Evolutionary conservation across 208 protist species (phyloP).

Genomic region (Leishmania aethiopica): DNA sequence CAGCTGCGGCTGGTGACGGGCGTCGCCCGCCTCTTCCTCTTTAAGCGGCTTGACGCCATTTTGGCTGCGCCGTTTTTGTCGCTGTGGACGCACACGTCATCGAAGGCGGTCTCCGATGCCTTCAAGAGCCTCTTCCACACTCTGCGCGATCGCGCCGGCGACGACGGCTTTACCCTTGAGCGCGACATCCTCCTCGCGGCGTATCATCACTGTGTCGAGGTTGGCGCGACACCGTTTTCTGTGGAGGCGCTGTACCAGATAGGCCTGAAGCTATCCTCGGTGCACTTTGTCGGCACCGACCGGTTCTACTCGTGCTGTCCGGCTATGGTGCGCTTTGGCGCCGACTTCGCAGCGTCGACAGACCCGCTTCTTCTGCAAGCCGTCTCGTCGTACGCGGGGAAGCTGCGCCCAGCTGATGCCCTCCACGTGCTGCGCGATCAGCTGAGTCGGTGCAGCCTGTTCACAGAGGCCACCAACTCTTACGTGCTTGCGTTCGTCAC

Average conservation of each 20-base stretch:
- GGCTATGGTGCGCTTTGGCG: slow-evolving; percentile 69
- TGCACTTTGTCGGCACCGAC: slow-evolving; percentile 82
- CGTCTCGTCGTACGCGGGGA: slow-evolving; percentile 66
- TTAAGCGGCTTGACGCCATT: slow-evolving; percentile 51
- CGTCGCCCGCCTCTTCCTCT: slow-evolving; percentile 64
- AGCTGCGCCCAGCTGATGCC: slow-evolving; percentile 68
- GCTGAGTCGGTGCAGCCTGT: slow-evolving; percentile 55
- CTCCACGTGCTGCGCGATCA: slow-evolving; percentile 40
- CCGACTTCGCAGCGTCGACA: slow-evolving; percentile 67
- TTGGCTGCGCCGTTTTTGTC: slow-evolving; percentile 61
- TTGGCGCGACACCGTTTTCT: slow-evolving; percentile 59
- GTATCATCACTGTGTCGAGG: slow-evolving; percentile 65
- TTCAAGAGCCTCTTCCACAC: slow-evolving; percentile 83
- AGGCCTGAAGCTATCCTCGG: slow-evolving; percentile 73
- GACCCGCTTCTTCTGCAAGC: slow-evolving; percentile 77
- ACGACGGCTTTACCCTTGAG: slow-evolving; percentile 65
- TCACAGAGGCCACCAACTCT: slow-evolving; percentile 50
- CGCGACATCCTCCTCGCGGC: slow-evolving; percentile 66
- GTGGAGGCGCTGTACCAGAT: slow-evolving; percentile 73
- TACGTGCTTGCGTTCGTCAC: slow-evolving; percentile 62
- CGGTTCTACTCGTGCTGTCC: slow-evolving; percentile 69
- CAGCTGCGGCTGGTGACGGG: slow-evolving; percentile 66
- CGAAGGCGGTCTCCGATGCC: slow-evolving; percentile 73
- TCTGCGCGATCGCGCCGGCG: slow-evolving; percentile 64
- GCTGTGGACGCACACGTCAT: slow-evolving; percentile 67